These are phyloP conservation scores for Malassezia dermatis DNA, from an alignment of 1,284 basidiomycete genomes.

Conservation along the genomic window DNA sequence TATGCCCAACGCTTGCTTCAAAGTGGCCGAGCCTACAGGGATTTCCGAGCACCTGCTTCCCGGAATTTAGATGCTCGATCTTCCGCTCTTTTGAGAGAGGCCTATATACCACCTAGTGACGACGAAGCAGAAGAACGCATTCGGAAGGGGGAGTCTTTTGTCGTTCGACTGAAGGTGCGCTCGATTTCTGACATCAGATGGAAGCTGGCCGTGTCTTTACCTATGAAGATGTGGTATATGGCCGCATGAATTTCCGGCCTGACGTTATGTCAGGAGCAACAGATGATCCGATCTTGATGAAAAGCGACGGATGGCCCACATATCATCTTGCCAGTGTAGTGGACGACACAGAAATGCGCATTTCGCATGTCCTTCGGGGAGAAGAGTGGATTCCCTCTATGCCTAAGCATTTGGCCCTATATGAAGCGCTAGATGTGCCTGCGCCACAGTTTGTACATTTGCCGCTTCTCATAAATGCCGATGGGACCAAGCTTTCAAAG, in stretches of 20 bases:
- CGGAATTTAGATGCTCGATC: conserved; percentile 52
- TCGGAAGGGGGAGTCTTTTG: conserved; percentile 63
- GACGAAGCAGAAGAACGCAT: conserved; percentile 70
- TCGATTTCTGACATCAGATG: neutral
- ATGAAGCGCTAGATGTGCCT: conserved; percentile 62
- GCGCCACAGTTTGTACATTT: conserved; percentile 81
- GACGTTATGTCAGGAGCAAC: conserved; percentile 39
- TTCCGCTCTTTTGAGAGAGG: conserved; percentile 72
- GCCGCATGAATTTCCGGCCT: conserved; percentile 56
- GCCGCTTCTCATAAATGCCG: conserved; percentile 75
- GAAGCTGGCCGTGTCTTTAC: conserved; percentile 15
- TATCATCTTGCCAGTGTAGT: conserved; percentile 94
- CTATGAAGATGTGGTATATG: conserved; percentile 64
- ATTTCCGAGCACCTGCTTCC: conserved; percentile 68
- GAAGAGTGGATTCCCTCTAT: conserved; percentile 95
- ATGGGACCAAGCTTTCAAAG: conserved; percentile 91
- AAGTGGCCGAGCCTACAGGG: conserved; percentile 82
- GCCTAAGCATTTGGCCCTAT: conserved; percentile 83
- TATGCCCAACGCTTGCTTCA: conserved; percentile 67
- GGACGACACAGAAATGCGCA: conserved; percentile 89
- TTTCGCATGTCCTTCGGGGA: conserved; percentile 87
- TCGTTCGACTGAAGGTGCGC: conserved; percentile 76
- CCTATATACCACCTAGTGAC: conserved; percentile 61
- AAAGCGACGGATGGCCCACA: conserved; percentile 84
- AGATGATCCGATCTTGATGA: conserved; percentile 85